Percentiles rank a stretch among this genome's conserved stretches.
Conservation (phyloP, 192 early-diverging fungal genomes). For the Phlyctochytrium planicorne region DNA sequence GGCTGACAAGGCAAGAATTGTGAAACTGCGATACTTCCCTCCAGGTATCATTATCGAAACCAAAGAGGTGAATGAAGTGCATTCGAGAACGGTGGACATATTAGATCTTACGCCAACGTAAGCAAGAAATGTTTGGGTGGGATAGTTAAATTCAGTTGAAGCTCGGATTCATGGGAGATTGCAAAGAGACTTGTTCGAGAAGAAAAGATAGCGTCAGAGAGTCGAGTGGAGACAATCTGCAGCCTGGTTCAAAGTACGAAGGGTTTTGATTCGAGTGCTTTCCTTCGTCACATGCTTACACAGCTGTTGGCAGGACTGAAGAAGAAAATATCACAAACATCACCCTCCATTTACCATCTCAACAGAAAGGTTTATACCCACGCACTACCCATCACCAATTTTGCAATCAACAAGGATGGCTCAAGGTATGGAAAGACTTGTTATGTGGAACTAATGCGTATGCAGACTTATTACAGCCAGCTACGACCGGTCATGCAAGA, state of each 20-base stretch:
- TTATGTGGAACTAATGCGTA: conserved; percentile 6
- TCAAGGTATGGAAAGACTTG: conserved; percentile 23
- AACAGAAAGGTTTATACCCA: conserved; percentile 39
- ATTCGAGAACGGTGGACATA: conserved; percentile 16
- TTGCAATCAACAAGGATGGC: conserved; percentile 50
- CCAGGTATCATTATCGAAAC: conserved; percentile 21
- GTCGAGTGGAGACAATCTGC: too few species aligned
- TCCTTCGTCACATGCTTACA: too few species aligned
- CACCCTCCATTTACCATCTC: conserved; percentile 16
- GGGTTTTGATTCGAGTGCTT: not conserved
- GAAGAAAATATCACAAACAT: conserved; percentile 14
- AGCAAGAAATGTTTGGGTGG: too few species aligned
- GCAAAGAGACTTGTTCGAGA: too few species aligned
- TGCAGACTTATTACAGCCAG: conserved; percentile 44
- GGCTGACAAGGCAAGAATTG: not conserved
- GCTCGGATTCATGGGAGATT: too few species aligned
- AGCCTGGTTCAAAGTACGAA: not conserved
- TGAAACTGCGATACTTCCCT: conserved; percentile 16
- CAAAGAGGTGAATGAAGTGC: not conserved
- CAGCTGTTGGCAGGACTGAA: conserved; percentile 5
- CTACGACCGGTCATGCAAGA: conserved; percentile 51
- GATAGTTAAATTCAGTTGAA: too few species aligned
- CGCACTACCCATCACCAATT: conserved; percentile 54
- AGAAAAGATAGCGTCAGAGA: too few species aligned
- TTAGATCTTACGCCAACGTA: conserved; percentile 24